Conservation (phyloP, 2,329 filamentous ascomycete genomes). For the Pseudocercospora musae region DNA sequence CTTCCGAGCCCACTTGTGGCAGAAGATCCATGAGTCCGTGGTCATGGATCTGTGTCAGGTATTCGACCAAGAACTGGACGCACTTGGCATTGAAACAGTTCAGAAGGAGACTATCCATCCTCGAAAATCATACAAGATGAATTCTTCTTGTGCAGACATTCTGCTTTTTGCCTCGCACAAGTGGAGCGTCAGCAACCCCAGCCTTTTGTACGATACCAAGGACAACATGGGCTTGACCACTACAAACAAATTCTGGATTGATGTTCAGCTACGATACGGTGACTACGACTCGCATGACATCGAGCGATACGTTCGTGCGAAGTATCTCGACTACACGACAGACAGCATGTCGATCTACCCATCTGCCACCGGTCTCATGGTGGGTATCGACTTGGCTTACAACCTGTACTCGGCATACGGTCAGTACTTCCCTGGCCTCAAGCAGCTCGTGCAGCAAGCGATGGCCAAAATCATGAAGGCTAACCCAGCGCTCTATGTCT, state of each 20-base stretch:
- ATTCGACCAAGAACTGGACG: slow-evolving; percentile 94
- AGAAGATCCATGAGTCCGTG: slow-evolving; percentile 98
- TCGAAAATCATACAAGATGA: slow-evolving; percentile 99
- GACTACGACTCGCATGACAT: slow-evolving; percentile 99
- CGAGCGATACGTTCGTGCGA: slow-evolving; percentile 93
- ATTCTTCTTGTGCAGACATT: slow-evolving; percentile 97
- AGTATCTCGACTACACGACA: slow-evolving; percentile 97
- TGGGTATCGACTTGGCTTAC: slow-evolving; percentile 95
- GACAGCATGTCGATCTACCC: slow-evolving; percentile 99
- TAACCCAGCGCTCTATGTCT: slow-evolving; percentile 91
- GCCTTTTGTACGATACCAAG: slow-evolving; percentile 91
- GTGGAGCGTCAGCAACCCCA: slow-evolving; percentile 95
- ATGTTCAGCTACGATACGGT: slow-evolving; percentile 92
- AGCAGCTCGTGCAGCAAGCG: slow-evolving; percentile 91
- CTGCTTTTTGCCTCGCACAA: slow-evolving; percentile 96
- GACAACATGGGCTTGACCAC: slow-evolving; percentile 90
- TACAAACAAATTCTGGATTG: slow-evolving; percentile 99
- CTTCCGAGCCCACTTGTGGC: slow-evolving; percentile 99
- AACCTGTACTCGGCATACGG: slow-evolving; percentile 98
- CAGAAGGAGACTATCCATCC: slow-evolving; percentile 99
- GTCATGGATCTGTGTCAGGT: slow-evolving; percentile 99
- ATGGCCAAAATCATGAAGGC: slow-evolving; percentile 99
- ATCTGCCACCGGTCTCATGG: slow-evolving; percentile 94
- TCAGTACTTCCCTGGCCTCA: slow-evolving; percentile 97
- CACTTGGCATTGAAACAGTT: slow-evolving; percentile 91